These are phyloP conservation scores for Selaginella tamariscina DNA, from an alignment of 75 land plant species.

Conservation along the genomic window DNA sequence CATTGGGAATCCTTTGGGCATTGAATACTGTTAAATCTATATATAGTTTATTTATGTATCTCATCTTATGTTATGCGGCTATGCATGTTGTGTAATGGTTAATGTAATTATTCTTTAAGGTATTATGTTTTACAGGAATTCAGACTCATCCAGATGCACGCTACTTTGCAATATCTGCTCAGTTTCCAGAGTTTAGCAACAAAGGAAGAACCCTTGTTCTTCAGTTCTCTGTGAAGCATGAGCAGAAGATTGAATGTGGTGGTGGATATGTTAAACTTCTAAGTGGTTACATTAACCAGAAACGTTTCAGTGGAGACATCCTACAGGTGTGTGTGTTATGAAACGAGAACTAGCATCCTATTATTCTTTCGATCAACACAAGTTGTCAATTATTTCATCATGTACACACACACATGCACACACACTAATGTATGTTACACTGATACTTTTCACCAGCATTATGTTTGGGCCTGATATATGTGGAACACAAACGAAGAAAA, in stretches of 20 bases:
- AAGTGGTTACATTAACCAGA: conserved; percentile 84
- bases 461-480: conserved; percentile 12
- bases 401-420: no score
- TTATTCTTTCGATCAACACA: no score
- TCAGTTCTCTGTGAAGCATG: conserved; percentile 82
- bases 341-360: no score
- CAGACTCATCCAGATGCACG: conserved; percentile 69
- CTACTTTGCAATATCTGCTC: conserved; percentile 74
- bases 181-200: conserved; percentile 80
- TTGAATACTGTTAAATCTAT: no score
- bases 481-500: neutral
- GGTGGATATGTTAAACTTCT: conserved; percentile 96
- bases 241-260: conserved; percentile 96
- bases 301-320: conserved; percentile 95
- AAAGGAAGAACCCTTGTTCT: conserved; percentile 74
- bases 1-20: no score
- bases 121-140: conserved; percentile 31
- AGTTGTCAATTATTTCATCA: no score
- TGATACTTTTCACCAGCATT: neutral
- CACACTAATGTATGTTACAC: neutral
- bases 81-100: no score
- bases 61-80: no score
- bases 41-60: no score
- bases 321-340: conserved; percentile 48
- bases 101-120: neutral